Evolutionary conservation across 1,284 basidiomycete species (phyloP), one percentile per base, ranked within the genome.

Genomic region (Ganoderma sinense): DNA sequence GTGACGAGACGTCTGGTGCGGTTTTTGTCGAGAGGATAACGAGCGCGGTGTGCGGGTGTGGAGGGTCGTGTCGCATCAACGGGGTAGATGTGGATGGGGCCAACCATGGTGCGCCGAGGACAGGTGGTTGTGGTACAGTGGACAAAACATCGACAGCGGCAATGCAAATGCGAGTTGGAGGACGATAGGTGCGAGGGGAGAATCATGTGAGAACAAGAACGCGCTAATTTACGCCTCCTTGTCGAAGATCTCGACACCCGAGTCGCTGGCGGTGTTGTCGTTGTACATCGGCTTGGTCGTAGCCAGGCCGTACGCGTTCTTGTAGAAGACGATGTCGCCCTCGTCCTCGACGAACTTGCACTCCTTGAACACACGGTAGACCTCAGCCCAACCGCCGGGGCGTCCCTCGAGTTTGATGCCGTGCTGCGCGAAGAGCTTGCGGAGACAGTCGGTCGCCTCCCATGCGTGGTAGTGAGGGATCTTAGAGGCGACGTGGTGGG

Each of bases 271-370:
- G 64, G 84, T 83, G 71, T 81, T 84, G 69, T 93, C 92, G 61
- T 84, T 82, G 75, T 89, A 88, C 72, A 88, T 85, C 23, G 93
- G 90, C 73, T 88, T 87, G 76, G 89, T 86, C 73, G 89, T 82
- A 64, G 95, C 94, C 68, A 97, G 83, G 73, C 97, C 97, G 48
- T 85, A 75, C 4, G 91, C 88, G 77, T 98, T 94, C 87, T 97
- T 97, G 90, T 92, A 98, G 86, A 98, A 98, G 68, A 96, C 80
- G 72, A 98, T 89, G 77, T 96, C 91, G 67, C 95, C 96, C 77
- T 95, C 93, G 78, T 98, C 96, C 82, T 98, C 97, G 65, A 98
- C 93, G 81, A 96, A 97, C 90, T 91, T 93, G 91, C 94, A 95
- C 76, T 91, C 86, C 76, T 82, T 87, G 82, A 87, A 91, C 40